A percentile compares a stretch with the other conserved stretches of the same genome.
These are phyloP conservation scores for Amanita brunnescens DNA, from an alignment of 768 basidiomycete genomes.

Conservation along the genomic window DNA sequence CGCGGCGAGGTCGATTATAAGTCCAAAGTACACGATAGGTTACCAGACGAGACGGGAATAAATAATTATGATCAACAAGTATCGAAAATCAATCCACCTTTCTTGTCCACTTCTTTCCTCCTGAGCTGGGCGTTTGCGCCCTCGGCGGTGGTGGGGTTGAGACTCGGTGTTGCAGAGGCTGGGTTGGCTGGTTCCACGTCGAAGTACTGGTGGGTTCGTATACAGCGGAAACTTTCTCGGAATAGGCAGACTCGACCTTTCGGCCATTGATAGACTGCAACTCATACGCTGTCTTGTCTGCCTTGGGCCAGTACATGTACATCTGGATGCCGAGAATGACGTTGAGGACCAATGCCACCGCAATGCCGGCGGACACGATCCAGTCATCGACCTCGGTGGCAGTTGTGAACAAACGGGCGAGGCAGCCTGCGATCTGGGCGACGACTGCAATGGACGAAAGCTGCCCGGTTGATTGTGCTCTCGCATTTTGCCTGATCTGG, in stretches of 20 bases:
- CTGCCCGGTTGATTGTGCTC: constrained; percentile 77
- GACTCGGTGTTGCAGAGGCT: constrained; percentile 30
- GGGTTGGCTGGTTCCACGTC: constrained; percentile 14
- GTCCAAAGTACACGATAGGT: background rate
- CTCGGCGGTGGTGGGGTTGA: constrained; percentile 37
- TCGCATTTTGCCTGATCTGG: constrained; percentile 80
- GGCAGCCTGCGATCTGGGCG: constrained; percentile 80
- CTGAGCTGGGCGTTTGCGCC: constrained; percentile 32
- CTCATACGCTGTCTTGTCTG: constrained; percentile 14
- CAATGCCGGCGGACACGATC: constrained; percentile 78
- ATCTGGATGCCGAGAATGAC: constrained; percentile 77
- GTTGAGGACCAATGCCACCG: constrained; percentile 76
- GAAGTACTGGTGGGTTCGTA: constrained; percentile 11
- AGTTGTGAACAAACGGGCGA: constrained; percentile 91
- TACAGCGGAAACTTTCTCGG: constrained; percentile 7
- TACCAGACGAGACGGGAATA: background rate
- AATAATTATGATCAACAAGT: constrained; percentile 13
- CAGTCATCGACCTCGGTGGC: constrained; percentile 79
- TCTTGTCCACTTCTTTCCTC: constrained; percentile 55
- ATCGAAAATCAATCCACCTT: constrained; percentile 51
- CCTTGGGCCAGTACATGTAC: constrained; percentile 74
- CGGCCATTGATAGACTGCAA: constrained; percentile 7
- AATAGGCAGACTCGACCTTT: constrained; percentile 10
- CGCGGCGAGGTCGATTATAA: background rate
- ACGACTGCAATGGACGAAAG: constrained; percentile 90